Conservation (phyloP, 192 early-diverging fungal species). For the Backusella sp. region DNA sequence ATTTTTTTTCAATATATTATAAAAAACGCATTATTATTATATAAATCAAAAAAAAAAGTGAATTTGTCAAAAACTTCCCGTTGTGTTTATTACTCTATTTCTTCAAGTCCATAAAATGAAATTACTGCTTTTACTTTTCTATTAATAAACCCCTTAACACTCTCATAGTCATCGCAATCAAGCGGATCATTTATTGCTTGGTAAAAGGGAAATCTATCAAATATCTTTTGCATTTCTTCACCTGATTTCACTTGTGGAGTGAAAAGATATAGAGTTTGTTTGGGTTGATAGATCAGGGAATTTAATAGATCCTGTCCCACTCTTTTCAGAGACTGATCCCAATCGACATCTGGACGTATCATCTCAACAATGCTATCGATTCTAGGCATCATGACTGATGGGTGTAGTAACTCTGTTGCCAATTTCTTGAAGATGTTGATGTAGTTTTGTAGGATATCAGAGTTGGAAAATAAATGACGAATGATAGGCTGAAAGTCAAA, state of each 20-base stretch:
- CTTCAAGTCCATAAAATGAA: background rate
- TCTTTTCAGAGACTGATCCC: background rate
- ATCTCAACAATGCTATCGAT: background rate
- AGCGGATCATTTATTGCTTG: background rate
- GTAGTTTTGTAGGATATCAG: background rate
- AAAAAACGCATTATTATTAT: too few species aligned
- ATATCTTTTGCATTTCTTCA: too few species aligned
- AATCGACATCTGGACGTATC: background rate
- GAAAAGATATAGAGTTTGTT: too few species aligned
- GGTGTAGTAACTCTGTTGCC: background rate
- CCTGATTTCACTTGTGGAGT: too few species aligned
- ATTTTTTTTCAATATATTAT: too few species aligned
- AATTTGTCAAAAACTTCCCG: too few species aligned
- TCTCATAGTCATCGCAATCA: background rate
- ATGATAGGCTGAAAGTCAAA: constrained; percentile 5
- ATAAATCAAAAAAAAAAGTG: too few species aligned
- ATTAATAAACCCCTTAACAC: constrained; percentile 4
- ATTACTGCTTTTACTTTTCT: background rate
- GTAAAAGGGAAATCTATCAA: background rate
- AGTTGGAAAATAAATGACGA: background rate
- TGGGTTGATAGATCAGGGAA: background rate
- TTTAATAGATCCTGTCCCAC: background rate
- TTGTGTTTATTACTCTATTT: too few species aligned
- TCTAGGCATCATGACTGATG: background rate
- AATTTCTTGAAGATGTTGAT: background rate